These are phyloP conservation scores for Sabuloglossum arenarium DNA, from an alignment of 495 filamentous ascomycete species.

Conservation along the genomic window DNA sequence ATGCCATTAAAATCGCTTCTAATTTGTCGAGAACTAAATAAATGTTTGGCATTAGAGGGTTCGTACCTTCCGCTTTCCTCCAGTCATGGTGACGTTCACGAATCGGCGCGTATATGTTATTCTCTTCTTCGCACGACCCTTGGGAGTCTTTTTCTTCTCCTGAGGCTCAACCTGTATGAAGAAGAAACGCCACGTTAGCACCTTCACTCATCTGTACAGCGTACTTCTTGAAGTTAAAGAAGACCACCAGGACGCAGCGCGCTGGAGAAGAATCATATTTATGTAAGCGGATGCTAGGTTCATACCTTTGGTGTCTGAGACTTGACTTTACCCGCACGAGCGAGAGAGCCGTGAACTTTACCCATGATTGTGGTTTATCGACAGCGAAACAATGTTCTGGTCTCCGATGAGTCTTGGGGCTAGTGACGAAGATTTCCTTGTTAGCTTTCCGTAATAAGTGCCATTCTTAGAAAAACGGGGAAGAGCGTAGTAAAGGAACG, in stretches of 20 bases:
- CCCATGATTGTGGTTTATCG: constrained; percentile 45
- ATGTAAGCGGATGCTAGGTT: background rate
- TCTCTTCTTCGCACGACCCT: constrained; percentile 97
- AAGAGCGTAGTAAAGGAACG: background rate
- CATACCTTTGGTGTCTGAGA: constrained; percentile 77
- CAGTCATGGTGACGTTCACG: constrained; percentile 97
- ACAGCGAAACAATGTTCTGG: background rate
- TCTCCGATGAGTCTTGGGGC: background rate
- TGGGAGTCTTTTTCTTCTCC: constrained; percentile 86
- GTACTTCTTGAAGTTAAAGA: background rate
- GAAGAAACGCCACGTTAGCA: background rate
- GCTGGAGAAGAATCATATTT: background rate
- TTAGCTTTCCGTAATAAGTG: background rate
- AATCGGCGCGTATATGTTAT: constrained; percentile 94
- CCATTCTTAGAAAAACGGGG: background rate
- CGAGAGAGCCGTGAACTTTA: constrained; percentile 83
- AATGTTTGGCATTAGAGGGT: background rate
- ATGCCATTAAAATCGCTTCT: constrained; percentile 2
- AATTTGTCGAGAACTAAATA: background rate
- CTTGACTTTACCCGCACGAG: constrained; percentile 95
- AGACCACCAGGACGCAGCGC: background rate
- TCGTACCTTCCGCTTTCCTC: constrained; percentile 92
- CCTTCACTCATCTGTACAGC: background rate
- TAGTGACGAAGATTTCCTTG: background rate
- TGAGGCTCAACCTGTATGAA: constrained; percentile 55